phyloP scores from a whole-genome alignment of 441 rosid genomes.

The Euphorbia schlechtendalii region DNA sequence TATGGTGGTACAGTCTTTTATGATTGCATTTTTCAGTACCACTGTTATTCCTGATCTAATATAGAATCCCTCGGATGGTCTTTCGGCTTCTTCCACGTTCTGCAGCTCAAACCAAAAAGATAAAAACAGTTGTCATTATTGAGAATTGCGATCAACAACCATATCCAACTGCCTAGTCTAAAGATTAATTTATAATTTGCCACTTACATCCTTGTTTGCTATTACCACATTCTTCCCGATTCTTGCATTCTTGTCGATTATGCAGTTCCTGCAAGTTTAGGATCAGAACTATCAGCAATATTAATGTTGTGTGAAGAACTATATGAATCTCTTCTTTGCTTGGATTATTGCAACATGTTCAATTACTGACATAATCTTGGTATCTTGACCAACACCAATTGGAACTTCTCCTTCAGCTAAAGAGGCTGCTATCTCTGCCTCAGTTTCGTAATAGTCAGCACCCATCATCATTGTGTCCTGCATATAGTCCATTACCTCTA shows the following conservation, averaged over 20 bases:
- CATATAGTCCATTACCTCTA: background rate
- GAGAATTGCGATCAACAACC: background rate
- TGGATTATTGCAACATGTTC: background rate
- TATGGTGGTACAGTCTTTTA: slow-evolving; percentile 46
- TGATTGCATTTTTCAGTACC: slow-evolving; percentile 37
- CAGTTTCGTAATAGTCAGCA: slow-evolving; percentile 72
- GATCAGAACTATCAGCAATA: background rate
- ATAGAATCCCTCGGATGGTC: slow-evolving; percentile 54
- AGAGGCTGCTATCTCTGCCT: slow-evolving; percentile 52
- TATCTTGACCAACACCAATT: slow-evolving; percentile 54
- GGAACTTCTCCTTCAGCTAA: slow-evolving; percentile 63
- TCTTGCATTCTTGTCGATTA: slow-evolving; percentile 77
- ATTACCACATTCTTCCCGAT: slow-evolving; percentile 64
- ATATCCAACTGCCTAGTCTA: background rate
- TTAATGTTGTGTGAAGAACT: background rate
- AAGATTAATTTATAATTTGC: background rate
- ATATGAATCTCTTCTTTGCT: background rate
- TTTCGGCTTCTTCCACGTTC: slow-evolving; percentile 55
- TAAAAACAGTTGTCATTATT: background rate
- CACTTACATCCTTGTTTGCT: slow-evolving; percentile 63
- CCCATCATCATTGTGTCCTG: slow-evolving; percentile 90
- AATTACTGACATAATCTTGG: slow-evolving; percentile 50
- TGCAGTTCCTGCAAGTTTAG: slow-evolving; percentile 50
- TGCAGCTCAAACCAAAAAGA: slow-evolving; percentile 20
- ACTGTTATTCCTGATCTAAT: slow-evolving; percentile 63